Conservation (phyloP, 2,329 filamentous ascomycete species). For the Aureobasidium lini region DNA sequence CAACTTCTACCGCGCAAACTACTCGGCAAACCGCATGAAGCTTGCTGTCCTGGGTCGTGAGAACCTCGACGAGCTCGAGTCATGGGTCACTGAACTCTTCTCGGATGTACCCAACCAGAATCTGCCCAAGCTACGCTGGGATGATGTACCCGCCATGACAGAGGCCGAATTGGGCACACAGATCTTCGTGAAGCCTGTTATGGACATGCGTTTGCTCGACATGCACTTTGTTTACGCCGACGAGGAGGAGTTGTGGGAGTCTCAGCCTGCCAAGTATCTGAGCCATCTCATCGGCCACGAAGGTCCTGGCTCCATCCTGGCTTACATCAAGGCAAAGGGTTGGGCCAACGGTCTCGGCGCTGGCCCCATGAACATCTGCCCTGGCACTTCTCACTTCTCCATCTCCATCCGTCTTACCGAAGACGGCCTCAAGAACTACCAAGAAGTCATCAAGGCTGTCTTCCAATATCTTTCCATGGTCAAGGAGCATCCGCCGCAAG, state of each 20-base stretch:
- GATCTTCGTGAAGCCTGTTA: conserved; percentile 83
- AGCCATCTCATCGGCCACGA: conserved; percentile 88
- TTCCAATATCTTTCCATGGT: conserved; percentile 91
- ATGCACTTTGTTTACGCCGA: conserved; percentile 80
- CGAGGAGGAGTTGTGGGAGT: conserved; percentile 70
- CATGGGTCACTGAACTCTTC: conserved; percentile 80
- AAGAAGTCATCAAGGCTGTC: conserved; percentile 71
- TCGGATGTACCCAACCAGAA: conserved; percentile 75
- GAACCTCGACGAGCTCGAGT: conserved; percentile 69
- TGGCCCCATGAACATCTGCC: conserved; percentile 67
- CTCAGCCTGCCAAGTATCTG: conserved; percentile 77
- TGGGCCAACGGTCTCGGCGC: conserved; percentile 81
- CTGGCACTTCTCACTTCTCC: conserved; percentile 73
- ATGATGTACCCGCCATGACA: conserved; percentile 52
- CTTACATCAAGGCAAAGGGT: conserved; percentile 81
- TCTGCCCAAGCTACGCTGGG: conserved; percentile 61
- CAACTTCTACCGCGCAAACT: conserved; percentile 80
- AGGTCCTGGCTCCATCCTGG: conserved; percentile 83
- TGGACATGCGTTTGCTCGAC: conserved; percentile 74
- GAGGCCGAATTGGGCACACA: conserved; percentile 58
- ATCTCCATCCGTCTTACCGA: conserved; percentile 74
- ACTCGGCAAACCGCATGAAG: conserved; percentile 92
- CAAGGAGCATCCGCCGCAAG: conserved; percentile 67
- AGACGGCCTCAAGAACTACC: conserved; percentile 74
- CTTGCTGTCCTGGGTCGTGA: conserved; percentile 79